Base-by-base conservation (phyloP, 163 green algal species). In the Trebouxiophyceae sp. region DNA sequence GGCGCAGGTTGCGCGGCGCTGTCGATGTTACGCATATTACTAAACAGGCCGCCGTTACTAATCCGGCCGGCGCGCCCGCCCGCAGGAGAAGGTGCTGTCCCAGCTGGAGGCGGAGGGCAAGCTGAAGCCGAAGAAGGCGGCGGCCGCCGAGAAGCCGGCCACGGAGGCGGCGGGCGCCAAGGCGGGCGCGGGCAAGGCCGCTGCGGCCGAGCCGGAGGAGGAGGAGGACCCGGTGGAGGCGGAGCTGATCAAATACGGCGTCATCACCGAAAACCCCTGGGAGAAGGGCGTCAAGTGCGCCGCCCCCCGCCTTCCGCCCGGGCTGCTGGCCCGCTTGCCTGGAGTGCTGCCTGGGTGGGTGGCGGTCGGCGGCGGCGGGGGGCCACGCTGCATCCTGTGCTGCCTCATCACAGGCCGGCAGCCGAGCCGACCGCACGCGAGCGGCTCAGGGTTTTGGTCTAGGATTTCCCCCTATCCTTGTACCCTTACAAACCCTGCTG, bases 291-390 rank as follows among this genome's bases (percentile, higher is more conserved):
- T 80, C 58, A 84, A 81, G 80, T 83, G 61, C 72, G 76, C 32
- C 8, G 27, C 19, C 47, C 3, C n/a, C 22, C 8, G 12, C 8
- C 16, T 34, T 33, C 8, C 39, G 60, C 27, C 4, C 34, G 33
- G 34, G 62, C 81, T 83, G 80, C 62, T 87, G 45, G 77, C 93
- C 1, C 83, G 86, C 73, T 97, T 98, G 93, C 93, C 93, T 55
- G 22, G 57, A n/a, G n/a, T n/a, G n/a, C n/a, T n/a, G n/a, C n/a
- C n/a, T n/a, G n/a, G n/a, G n/a, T n/a, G n/a, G n/a, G n/a, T n/a
- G n/a, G n/a, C n/a, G n/a, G n/a, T n/a, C n/a, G n/a, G n/a, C n/a
- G n/a, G n/a, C n/a, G n/a, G n/a, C n/a, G n/a, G n/a, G n/a, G n/a
- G n/a, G n/a, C n/a, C n/a, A n/a, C n/a, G n/a, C n/a, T n/a, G n/a